A percentile compares a stretch with the other conserved stretches of the same genome.
phyloP scores from a whole-genome alignment of 441 rosid genomes.

The Populus hybrid region DNA sequence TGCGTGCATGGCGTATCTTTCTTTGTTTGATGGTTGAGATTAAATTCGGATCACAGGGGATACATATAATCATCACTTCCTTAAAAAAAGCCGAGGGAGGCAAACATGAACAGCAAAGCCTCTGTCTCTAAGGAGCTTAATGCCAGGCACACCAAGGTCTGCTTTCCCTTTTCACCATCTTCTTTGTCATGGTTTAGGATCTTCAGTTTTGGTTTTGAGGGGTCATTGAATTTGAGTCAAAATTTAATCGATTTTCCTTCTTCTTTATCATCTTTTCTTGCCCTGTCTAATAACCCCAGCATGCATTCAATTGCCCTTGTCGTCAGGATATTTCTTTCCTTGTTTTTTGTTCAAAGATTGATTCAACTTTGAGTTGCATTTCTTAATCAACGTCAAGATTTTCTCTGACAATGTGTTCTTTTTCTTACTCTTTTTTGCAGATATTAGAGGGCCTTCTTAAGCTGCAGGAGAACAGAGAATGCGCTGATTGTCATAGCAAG shows the following conservation, averaged over 20 bases:
- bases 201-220: not conserved
- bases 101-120: slow-evolving; percentile 64
- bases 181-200: not conserved
- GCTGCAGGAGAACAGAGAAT: slow-evolving; percentile 62
- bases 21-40: not conserved
- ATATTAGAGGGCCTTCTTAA: slow-evolving; percentile 70
- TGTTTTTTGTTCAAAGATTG: not conserved
- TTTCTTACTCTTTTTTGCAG: slow-evolving; percentile 31
- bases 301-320: not conserved
- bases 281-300: not conserved
- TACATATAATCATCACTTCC: not conserved
- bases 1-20: not conserved
- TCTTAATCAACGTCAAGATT: not conserved
- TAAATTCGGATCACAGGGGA: not conserved
- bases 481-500: slow-evolving; percentile 79
- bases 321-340: not conserved
- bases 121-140: slow-evolving; percentile 72
- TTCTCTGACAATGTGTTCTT: not conserved
- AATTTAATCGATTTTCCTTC: not conserved
- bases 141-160: slow-evolving; percentile 71
- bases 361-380: not conserved
- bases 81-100: not conserved
- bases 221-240: not conserved
- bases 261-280: not conserved
- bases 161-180: not conserved